Base-by-base conservation (phyloP, 176 grass and related monocot genomes). In the sorghum (Sorghum bicolor) region DNA sequence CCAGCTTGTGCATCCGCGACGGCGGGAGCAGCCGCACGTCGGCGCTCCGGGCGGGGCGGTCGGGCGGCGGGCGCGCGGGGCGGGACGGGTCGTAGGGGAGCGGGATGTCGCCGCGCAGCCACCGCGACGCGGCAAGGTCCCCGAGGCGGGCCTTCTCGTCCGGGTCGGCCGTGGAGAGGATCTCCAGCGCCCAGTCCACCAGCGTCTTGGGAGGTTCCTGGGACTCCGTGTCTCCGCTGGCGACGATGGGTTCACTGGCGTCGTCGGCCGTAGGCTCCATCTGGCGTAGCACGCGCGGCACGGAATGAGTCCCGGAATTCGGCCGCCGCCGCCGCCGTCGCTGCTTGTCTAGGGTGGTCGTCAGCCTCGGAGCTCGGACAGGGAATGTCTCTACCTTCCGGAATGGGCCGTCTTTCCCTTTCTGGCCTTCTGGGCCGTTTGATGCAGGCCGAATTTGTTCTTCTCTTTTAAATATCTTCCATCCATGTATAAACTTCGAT, bases 91-190 rank as follows among this genome's bases (percentile, higher is more conserved):
- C 77, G 64, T 94, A 92, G 16, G 92, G 55, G 69, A 89, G 55
- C 10, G 83, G 87, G 77, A 94, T 92, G 74, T 74, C 75, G 20
- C 92, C 92, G 34, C 87, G 69, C 19, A 94, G 84, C 92, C 94
- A 97, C 26, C 72, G 30, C 13, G 81, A 30, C 45, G 89, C 92
- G 20, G 77, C 80, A 17, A 80, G 80, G 29, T 92, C 90, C 8
- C 92, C 92, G 4, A 97, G 77, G 8, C 92, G 86, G 39, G 94
- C 94, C 90, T 94, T 97, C 88, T 90, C 88, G 47, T 94, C 86
- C 7, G 92, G 92, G 70, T 94, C 88, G 16, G 88, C 73, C 72
- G 82, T 88, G 50, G 82, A 82, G 38, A 94, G 90, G 75, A 97
- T 76, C 81, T 94, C 78, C 83, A 94, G 73, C 11, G 94, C 90